phyloP scores from a whole-genome alignment of 2,329 filamentous ascomycete species.

The Endothia cerciana region DNA sequence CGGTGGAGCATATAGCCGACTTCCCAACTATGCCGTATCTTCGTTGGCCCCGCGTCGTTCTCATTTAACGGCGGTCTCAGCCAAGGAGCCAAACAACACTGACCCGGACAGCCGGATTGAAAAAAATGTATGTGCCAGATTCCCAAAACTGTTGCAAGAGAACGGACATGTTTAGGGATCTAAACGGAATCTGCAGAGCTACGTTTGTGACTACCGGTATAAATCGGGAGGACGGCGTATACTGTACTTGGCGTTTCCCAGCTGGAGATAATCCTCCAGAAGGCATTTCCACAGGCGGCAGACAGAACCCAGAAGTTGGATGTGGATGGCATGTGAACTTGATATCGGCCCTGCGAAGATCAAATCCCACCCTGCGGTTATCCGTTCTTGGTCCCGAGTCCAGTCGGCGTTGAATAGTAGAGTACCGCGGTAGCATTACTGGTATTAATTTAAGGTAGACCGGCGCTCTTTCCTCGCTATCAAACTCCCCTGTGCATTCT shows the following conservation, averaged over 20 bases:
- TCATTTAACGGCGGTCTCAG: too few relatives aligned
- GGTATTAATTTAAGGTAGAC: background rate
- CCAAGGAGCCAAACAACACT: background rate
- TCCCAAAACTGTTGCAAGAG: background rate
- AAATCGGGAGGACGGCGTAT: too few relatives aligned
- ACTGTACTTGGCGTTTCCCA: too few relatives aligned
- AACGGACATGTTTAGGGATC: too few relatives aligned
- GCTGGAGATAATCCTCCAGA: too few relatives aligned
- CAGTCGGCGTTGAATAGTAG: background rate
- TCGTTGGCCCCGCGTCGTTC: background rate
- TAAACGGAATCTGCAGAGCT: background rate
- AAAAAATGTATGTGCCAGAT: background rate
- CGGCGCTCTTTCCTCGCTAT: background rate
- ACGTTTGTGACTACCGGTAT: background rate
- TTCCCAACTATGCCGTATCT: background rate
- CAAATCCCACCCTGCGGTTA: too few relatives aligned
- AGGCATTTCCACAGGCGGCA: too few relatives aligned
- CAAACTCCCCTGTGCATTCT: background rate
- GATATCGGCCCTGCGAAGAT: too few relatives aligned
- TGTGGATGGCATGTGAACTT: too few relatives aligned
- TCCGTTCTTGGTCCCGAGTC: too few relatives aligned
- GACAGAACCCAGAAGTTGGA: too few relatives aligned
- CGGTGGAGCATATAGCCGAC: conserved; percentile 21
- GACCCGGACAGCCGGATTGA: too few relatives aligned
- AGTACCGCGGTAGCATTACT: background rate